Base-by-base conservation (phyloP, 106 monocot genomes). In the Triglochin maritima region DNA sequence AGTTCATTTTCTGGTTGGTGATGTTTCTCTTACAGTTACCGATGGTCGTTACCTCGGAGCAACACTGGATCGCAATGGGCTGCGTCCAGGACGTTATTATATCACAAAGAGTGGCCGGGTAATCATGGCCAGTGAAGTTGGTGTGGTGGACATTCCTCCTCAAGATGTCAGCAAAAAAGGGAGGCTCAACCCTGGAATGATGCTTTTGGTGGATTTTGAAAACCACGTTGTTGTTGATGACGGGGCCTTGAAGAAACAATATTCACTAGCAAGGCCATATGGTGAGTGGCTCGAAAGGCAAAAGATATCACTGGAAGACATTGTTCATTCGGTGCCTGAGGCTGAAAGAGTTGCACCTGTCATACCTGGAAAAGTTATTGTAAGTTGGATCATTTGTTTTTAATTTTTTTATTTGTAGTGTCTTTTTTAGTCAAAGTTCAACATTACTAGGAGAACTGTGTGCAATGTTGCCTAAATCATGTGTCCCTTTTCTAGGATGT, bases 121-220 rank as follows among this genome's bases (percentile, higher is more conserved):
- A 46, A 86, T 98, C 58, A 98, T 98, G 98, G 98, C 92, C 2
- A 98, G 98, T 80, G 98, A 98, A 84, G 98, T 98, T 74, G 98
- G 98, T 75, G 98, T 98, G 54, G 98, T 98, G n/a, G 98, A 98
- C 75, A 84, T 98, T 59, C 75, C 81, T 12, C 88, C 98, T 15
- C 77, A 84, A 77, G 98, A 98, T 74, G 88, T 98, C 65, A 68
- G 66, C 12, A 84, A 69, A 59, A 98, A 98, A 76, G 98, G 98
- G 68, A 81, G 98, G 49, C 86, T 98, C 9, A 98, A 98, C 66
- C 98, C 98, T 69, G 98, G 98, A 63, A 98, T 98, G 98, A 98
- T 98, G 98, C 74, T 98, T 8, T 65, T 98, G 60, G 98, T 98
- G 4, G 98, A 98, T 75, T 98, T 98, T 75, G 88, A 98, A 69